These are phyloP conservation scores for Paragyromitra xinjiangensis DNA, from an alignment of 495 filamentous ascomycete species.

Conservation along the genomic window DNA sequence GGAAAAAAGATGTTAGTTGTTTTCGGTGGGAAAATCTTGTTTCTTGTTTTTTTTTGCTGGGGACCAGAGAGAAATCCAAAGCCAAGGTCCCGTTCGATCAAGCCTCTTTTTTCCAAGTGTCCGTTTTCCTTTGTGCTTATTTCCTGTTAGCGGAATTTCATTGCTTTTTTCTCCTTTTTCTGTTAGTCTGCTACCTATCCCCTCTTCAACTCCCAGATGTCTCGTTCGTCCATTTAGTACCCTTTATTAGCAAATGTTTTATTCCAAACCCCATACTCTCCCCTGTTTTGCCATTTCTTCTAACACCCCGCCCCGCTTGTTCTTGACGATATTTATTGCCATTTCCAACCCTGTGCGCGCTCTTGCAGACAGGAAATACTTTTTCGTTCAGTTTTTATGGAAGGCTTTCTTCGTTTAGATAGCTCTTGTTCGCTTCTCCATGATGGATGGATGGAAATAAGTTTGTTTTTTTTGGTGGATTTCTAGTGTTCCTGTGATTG, in stretches of 20 bases:
- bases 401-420: conserved; percentile 46
- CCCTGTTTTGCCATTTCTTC: conserved; percentile 19
- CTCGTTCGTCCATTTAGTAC: conserved; percentile 49
- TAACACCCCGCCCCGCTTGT: conserved; percentile 19
- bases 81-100: conserved; percentile 45
- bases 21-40: conserved; percentile 50
- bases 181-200: conserved; percentile 39
- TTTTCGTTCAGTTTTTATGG: conserved; percentile 31
- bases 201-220: conserved; percentile 44
- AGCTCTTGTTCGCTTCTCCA: conserved; percentile 29
- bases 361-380: conserved; percentile 31
- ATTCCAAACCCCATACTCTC: conserved; percentile 29
- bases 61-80: conserved; percentile 52
- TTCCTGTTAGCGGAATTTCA: conserved; percentile 50
- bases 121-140: conserved; percentile 50
- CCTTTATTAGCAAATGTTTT: conserved; percentile 50
- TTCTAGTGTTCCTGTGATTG: neutral
- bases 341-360: conserved; percentile 28
- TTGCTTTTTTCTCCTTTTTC: conserved; percentile 35
- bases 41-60: conserved; percentile 45
- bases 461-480: conserved; percentile 15
- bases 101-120: conserved; percentile 47
- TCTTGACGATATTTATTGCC: conserved; percentile 34
- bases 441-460: conserved; percentile 24
- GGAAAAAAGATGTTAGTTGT: conserved; percentile 52